Conservation (phyloP, 1,284 basidiomycete genomes). For the Neolentinus lepideus region DNA sequence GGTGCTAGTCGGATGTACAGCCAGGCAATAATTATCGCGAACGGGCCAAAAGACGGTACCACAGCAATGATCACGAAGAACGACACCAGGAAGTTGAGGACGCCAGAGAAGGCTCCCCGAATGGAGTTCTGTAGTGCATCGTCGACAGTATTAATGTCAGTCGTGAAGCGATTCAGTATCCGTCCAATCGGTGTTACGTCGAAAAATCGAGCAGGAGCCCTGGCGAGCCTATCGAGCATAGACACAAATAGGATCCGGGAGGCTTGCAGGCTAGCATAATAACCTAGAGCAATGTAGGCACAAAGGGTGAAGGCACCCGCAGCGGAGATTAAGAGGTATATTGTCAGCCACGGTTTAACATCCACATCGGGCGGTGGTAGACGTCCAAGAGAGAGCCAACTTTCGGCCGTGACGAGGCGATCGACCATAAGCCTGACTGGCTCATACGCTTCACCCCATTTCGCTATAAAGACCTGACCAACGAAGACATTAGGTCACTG, state of each 20-base stretch:
- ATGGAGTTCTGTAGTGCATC: constrained; percentile 52
- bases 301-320: constrained; percentile 46
- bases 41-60: constrained; percentile 63
- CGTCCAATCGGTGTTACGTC: constrained; percentile 65
- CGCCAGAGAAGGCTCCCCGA: constrained; percentile 45
- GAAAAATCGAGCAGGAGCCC: constrained; percentile 61
- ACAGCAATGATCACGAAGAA: constrained; percentile 59
- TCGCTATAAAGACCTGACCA: constrained; percentile 50
- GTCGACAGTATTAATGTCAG: constrained; percentile 74
- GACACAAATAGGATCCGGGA: constrained; percentile 50
- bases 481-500: neutral
- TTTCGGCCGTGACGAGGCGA: constrained; percentile 17
- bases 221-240: constrained; percentile 46
- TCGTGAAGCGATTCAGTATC: constrained; percentile 74
- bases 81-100: constrained; percentile 58
- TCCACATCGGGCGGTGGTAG: constrained; percentile 51
- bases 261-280: constrained; percentile 60
- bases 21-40: constrained; percentile 64
- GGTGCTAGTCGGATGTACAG: constrained; percentile 68
- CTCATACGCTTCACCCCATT: constrained; percentile 59
- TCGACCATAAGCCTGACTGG: constrained; percentile 25
- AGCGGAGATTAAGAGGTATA: constrained; percentile 56
- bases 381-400: constrained; percentile 31
- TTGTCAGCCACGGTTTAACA: constrained; percentile 58
- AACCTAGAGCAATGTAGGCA: constrained; percentile 52